Evolutionary conservation across 345 rosid species (phyloP).

Genomic region (Populus simonii): DNA sequence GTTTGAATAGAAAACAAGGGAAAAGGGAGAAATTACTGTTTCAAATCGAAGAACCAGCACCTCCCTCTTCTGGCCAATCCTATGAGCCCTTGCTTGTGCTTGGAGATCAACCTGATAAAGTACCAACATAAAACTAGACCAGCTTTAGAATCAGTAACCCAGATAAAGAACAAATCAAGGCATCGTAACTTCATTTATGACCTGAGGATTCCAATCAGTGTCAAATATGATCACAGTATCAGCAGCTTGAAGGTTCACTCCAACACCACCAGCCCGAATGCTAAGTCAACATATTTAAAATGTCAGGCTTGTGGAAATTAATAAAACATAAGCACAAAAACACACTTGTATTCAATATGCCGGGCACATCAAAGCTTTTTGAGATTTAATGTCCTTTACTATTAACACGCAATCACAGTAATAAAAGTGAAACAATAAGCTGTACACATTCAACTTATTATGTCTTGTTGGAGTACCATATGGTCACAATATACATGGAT

Average conservation of each 20-base stretch:
- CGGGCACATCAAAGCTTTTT: not conserved
- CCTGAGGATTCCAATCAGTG: slow-evolving; percentile 99
- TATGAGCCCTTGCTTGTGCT: slow-evolving; percentile 97
- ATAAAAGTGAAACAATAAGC: not conserved
- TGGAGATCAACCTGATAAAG: slow-evolving; percentile 81
- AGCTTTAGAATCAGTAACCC: slow-evolving; percentile 14
- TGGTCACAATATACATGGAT: not conserved
- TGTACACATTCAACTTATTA: not conserved
- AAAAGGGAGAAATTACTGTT: slow-evolving; percentile 44
- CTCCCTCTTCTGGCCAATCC: slow-evolving; percentile 98
- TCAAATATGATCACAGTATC: slow-evolving; percentile 91
- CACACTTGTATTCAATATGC: not conserved
- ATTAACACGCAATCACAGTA: not conserved
- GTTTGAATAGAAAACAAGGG: not conserved
- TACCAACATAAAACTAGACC: not conserved
- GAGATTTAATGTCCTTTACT: not conserved
- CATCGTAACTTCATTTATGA: slow-evolving; percentile 20
- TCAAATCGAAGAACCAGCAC: slow-evolving; percentile 94
- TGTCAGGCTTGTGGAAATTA: slow-evolving; percentile 16
- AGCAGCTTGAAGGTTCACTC: slow-evolving; percentile 96
- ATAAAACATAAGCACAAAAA: not conserved
- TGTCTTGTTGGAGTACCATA: not conserved
- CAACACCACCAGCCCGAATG: slow-evolving; percentile 98
- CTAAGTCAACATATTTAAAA: slow-evolving; percentile 34
- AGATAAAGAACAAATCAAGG: slow-evolving; percentile 6